Percentiles rank a stretch among this genome's conserved stretches.
Conservation (phyloP, 371 early-diverging fungal genomes). For the Catenaria anguillulae region DNA sequence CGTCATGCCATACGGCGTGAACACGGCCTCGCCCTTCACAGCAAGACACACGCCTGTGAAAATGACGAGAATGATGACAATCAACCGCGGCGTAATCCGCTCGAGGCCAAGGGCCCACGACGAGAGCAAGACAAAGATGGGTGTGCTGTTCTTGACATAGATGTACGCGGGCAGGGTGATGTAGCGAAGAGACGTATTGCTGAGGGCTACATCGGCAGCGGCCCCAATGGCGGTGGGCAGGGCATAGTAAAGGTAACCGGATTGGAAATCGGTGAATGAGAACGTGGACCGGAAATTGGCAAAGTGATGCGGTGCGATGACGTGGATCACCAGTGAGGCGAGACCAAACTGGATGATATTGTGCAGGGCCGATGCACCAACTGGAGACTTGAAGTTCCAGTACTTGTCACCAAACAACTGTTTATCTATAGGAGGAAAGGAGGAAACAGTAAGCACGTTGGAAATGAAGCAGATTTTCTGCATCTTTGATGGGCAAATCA, state of each 20-base stretch:
- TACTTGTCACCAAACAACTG: background rate
- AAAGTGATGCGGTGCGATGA: background rate
- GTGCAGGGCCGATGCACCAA: background rate
- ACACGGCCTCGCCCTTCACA: background rate
- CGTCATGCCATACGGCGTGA: background rate
- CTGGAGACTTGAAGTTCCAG: background rate
- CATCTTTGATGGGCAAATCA: too few species aligned
- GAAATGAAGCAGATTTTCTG: too few species aligned
- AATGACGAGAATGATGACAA: background rate
- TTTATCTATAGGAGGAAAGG: too few species aligned
- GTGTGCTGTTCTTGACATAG: background rate
- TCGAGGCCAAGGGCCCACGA: conserved; percentile 2
- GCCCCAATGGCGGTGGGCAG: background rate
- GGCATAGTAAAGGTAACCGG: background rate
- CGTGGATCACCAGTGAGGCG: background rate
- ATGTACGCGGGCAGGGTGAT: background rate
- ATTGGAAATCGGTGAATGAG: background rate
- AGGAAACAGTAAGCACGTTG: too few species aligned
- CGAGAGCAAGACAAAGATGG: background rate
- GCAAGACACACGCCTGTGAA: conserved; percentile 1
- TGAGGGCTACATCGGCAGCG: background rate
- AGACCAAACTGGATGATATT: background rate
- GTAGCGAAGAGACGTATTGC: background rate
- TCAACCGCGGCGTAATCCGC: background rate
- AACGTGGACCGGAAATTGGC: background rate